Evolutionary conservation across 352 stramenopile genomes (phyloP).

Genomic region (Globisporangium perplexum): DNA sequence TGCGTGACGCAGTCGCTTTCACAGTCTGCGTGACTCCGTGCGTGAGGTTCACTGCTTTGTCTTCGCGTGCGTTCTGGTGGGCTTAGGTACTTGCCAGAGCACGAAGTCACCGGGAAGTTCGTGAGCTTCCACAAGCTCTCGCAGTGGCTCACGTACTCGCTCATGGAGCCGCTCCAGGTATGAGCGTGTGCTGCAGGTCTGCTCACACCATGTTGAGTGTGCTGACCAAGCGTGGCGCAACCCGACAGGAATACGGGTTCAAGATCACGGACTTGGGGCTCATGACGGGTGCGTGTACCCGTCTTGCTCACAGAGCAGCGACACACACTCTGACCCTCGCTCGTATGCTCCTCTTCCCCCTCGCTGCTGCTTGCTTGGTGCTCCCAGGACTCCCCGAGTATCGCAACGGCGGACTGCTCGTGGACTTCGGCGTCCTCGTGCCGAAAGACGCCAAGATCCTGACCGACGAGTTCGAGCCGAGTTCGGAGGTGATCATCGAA

Average conservation of each 20-base stretch:
- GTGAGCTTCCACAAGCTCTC: slow-evolving; percentile 89
- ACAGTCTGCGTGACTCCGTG: background rate
- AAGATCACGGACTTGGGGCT: slow-evolving; percentile 72
- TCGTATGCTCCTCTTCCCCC: too few relatives aligned
- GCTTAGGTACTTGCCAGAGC: slow-evolving; percentile 37
- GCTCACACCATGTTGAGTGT: background rate
- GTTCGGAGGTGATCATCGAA: slow-evolving; percentile 76
- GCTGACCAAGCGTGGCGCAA: background rate
- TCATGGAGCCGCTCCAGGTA: slow-evolving; percentile 80
- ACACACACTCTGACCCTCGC: background rate
- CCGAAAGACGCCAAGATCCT: slow-evolving; percentile 53
- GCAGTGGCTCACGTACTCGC: slow-evolving; percentile 86
- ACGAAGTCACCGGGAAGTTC: slow-evolving; percentile 47
- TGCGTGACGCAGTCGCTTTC: slow-evolving; percentile 11
- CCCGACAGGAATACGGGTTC: slow-evolving; percentile 48
- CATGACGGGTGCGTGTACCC: slow-evolving; percentile 38
- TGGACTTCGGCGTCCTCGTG: slow-evolving; percentile 75
- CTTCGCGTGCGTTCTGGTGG: background rate
- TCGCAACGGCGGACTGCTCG: slow-evolving; percentile 74
- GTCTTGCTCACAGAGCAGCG: background rate
- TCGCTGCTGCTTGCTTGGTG: slow-evolving; percentile 4
- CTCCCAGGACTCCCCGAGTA: slow-evolving; percentile 59
- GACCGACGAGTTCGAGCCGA: slow-evolving; percentile 55
- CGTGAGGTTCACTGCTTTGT: background rate
- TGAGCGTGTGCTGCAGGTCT: background rate